Evolutionary conservation across 2,329 filamentous ascomycete genomes (phyloP).

Genomic region (Aspergillus aculeatus): DNA sequence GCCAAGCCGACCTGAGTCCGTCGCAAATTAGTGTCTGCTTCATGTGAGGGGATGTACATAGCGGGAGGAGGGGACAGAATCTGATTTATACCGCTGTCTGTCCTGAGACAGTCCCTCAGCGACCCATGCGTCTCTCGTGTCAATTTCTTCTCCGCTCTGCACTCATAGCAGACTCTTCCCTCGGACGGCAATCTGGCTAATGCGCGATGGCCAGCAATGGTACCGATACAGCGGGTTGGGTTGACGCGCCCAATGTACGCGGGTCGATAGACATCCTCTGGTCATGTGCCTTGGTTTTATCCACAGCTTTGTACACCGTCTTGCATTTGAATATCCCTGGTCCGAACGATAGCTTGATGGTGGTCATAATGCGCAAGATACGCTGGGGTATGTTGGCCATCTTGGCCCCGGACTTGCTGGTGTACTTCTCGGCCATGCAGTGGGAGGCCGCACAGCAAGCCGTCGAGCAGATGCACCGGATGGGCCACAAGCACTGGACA

Average conservation of each 20-base stretch:
- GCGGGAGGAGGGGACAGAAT: not conserved
- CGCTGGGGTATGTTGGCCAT: conserved; percentile 4
- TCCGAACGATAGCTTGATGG: not conserved
- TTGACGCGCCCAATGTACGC: not conserved
- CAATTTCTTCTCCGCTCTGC: not conserved
- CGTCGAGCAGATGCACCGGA: not conserved
- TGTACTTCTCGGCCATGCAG: conserved; percentile 6
- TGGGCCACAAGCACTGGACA: conserved; percentile 3
- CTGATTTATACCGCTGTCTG: not conserved
- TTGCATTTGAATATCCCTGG: conserved; percentile 6
- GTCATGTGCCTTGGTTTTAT: conserved; percentile 1
- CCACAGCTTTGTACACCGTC: conserved; percentile 1
- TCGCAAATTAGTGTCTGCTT: not conserved
- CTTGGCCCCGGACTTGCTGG: conserved; percentile 1
- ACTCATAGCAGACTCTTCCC: not conserved
- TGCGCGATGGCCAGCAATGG: not conserved
- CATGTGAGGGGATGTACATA: not conserved
- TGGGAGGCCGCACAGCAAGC: conserved; percentile 5
- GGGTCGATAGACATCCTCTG: conserved; percentile 7
- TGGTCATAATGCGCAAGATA: not conserved
- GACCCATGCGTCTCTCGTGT: not conserved
- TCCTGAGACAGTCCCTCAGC: not conserved
- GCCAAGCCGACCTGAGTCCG: not conserved
- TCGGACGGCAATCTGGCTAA: not conserved
- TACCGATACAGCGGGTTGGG: not conserved